Evolutionary conservation across 768 basidiomycete species (phyloP).

Genomic region (Porpolomopsis calyptriformis): DNA sequence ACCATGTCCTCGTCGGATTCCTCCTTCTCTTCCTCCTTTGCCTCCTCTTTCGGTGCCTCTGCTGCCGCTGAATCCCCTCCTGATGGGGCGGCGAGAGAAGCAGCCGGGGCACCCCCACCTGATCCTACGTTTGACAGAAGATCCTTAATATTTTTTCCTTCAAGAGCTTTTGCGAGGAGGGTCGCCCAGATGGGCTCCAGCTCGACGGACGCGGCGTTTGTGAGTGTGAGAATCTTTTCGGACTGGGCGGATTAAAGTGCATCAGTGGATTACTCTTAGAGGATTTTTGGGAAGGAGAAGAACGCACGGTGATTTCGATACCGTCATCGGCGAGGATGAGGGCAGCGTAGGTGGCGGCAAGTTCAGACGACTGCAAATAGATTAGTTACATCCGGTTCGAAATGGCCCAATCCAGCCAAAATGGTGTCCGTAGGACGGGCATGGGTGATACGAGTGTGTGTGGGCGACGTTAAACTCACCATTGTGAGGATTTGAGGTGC

Average conservation of each 20-base stretch:
- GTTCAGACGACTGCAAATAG: too few relatives aligned
- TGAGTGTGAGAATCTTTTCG: conserved; percentile 87
- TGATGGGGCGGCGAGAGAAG: conserved; percentile 41
- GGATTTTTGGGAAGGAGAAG: not conserved
- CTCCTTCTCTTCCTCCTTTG: conserved; percentile 82
- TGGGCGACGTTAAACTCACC: too few relatives aligned
- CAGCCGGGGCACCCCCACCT: conserved; percentile 74
- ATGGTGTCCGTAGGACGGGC: too few relatives aligned
- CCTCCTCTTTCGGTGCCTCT: conserved; percentile 68
- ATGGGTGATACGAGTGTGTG: too few relatives aligned
- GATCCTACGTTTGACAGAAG: conserved; percentile 91
- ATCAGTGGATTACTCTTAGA: conserved; percentile 2
- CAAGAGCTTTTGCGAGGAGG: conserved; percentile 94
- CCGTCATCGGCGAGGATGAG: conserved; percentile 98
- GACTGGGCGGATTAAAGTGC: conserved; percentile 36
- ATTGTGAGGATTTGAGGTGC: too few relatives aligned
- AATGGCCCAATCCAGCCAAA: too few relatives aligned
- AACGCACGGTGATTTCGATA: conserved; percentile 90
- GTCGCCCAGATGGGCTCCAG: conserved; percentile 96
- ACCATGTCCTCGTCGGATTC: conserved; percentile 90
- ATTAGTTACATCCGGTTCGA: too few relatives aligned
- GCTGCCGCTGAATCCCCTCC: conserved; percentile 52
- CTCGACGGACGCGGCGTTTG: conserved; percentile 72
- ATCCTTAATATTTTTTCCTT: conserved; percentile 96
- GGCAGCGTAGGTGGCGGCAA: conserved; percentile 92